phyloP scores from a whole-genome alignment of 1,284 basidiomycete species.

The Mycosarcoma maydis region DNA sequence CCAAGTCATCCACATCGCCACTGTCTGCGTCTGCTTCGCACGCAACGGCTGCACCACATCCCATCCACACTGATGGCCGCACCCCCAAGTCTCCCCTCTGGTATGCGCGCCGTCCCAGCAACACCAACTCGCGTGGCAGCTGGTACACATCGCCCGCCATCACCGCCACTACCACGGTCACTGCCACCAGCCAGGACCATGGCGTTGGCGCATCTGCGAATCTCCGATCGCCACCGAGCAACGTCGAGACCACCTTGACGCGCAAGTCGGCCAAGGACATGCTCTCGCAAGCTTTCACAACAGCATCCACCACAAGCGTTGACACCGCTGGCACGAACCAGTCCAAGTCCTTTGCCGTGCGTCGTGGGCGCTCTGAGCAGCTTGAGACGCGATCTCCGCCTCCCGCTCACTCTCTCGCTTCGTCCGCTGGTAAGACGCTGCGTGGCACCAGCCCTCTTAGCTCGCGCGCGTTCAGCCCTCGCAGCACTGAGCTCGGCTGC shows the following conservation, averaged over 20 bases:
- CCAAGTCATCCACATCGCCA: conserved; percentile 26
- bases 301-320: background rate
- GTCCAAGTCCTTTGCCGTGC: conserved; percentile 10
- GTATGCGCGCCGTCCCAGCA: conserved; percentile 55
- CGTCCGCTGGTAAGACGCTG: conserved; percentile 53
- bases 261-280: conserved; percentile 43
- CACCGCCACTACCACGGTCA: conserved; percentile 49
- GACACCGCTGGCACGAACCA: conserved; percentile 12
- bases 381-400: conserved; percentile 43
- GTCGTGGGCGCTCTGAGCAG: conserved; percentile 32
- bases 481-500: conserved; percentile 38
- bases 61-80: conserved; percentile 31
- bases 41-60: conserved; percentile 18
- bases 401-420: conserved; percentile 48
- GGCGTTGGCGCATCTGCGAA: conserved; percentile 6
- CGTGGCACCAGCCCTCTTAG: conserved; percentile 41
- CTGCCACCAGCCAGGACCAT: conserved; percentile 31
- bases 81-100: conserved; percentile 49
- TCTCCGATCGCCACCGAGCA: conserved; percentile 12
- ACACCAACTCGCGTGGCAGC: conserved; percentile 53
- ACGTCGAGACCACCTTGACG: conserved; percentile 36
- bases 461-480: conserved; percentile 37
- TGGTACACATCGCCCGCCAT: conserved; percentile 56
- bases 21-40: background rate
- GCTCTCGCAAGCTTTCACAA: conserved; percentile 24